A percentile compares a stretch with the other conserved stretches of the same genome.
Evolutionary conservation across 2,329 filamentous ascomycete genomes (phyloP).

Genomic region (Monilinia vaccinii-corymbosi): DNA sequence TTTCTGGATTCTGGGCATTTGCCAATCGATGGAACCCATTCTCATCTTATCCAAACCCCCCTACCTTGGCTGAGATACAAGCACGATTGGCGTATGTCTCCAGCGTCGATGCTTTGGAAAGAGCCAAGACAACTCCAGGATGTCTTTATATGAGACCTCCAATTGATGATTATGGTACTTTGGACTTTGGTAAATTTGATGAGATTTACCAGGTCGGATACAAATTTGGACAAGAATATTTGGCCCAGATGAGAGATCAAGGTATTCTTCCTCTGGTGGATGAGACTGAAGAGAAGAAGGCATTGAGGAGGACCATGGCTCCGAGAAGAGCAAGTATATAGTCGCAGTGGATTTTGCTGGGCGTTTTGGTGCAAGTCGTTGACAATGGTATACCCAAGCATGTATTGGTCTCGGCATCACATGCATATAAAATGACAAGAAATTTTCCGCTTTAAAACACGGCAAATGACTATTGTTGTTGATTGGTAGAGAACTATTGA

Average conservation of each 20-base stretch:
- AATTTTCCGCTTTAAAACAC: not conserved
- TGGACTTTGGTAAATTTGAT: constrained; percentile 96
- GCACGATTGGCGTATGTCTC: constrained; percentile 90
- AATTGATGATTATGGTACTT: constrained; percentile 83
- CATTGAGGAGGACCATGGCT: constrained; percentile 68
- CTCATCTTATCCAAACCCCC: constrained; percentile 78
- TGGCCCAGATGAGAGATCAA: constrained; percentile 67
- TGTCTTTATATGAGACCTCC: constrained; percentile 96
- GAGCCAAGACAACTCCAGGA: constrained; percentile 82
- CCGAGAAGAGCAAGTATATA: constrained; percentile 70
- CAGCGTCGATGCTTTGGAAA: constrained; percentile 86
- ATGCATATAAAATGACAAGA: not conserved
- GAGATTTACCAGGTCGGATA: constrained; percentile 92
- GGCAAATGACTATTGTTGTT: too few relatives aligned
- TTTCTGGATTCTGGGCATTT: constrained; percentile 92
- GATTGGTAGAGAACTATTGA: too few relatives aligned
- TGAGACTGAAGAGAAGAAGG: constrained; percentile 69
- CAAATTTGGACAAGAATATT: constrained; percentile 70
- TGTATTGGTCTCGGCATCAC: not conserved
- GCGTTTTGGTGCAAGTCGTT: not conserved
- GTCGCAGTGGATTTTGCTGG: not conserved
- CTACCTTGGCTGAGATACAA: constrained; percentile 92
- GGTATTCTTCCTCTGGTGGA: constrained; percentile 63
- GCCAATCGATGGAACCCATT: constrained; percentile 97
- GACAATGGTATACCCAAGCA: not conserved